Evolutionary conservation across 805 yeast species (phyloP), one percentile per base, ranked within the genome.

Genomic region (Candida tammaniensis): DNA sequence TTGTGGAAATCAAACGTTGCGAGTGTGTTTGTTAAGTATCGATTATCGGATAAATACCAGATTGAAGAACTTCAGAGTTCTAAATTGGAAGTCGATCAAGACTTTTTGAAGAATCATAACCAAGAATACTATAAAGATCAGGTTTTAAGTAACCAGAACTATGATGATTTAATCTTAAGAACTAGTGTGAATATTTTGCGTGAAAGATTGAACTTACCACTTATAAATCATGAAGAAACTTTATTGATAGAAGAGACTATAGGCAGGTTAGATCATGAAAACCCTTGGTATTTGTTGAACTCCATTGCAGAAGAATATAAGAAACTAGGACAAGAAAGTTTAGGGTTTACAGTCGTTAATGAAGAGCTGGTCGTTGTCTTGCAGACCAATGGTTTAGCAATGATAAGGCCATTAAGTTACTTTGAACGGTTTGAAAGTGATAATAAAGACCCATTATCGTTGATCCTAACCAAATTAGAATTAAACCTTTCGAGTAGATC

Each of bases 221-320:
- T 14, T 10, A 10, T 26, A 7, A 14, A 26, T 12, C 19, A 9
- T 3, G 29, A 17, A 5, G 22, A 24, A 9, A 33, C 35, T 14
- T 32, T 49, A 7, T 40, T 58, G 15, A 33, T 65, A 42, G 16
- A 43, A 9, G 59, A 53, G n/a, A 53, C 61, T 5, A 40, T 54
- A 6, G 38, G 38, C 8, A 33, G 29, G 20, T 18, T 36, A 7
- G 19, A 33, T 13, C 55, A 60, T 2, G 64, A 64, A 30, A 69
- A 69, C 19, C 80, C 80, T 46, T 80, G 95, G 84, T 64, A 73
- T 21, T 77, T 81, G 40, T 72, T 89, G 38, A 82, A 79, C 38
- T 70, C 85, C 2, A 64, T 88, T 17, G 81, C 95, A 51, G 75
- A 73, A 36, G 96, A 88, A 48, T 66, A 84, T 34, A 73, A 72